Conservation (phyloP, 1,284 basidiomycete species). For the Ustilago cynodontis region DNA sequence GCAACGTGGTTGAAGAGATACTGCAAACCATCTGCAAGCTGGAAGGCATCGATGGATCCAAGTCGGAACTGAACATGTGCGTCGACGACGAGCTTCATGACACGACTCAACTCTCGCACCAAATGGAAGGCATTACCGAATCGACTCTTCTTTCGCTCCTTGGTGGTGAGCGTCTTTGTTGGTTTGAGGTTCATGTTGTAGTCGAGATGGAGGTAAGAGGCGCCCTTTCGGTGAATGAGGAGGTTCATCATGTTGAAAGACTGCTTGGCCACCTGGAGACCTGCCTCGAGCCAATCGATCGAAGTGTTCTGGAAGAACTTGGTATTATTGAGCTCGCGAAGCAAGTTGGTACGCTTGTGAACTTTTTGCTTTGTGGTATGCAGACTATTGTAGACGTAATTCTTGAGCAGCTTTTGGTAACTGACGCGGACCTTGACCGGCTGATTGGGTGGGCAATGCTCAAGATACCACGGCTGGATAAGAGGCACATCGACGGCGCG, state of each 20-base stretch:
- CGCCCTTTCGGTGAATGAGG: conserved; percentile 96
- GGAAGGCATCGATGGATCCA: conserved; percentile 98
- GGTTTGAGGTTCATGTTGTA: conserved; percentile 97
- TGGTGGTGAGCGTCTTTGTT: conserved; percentile 98
- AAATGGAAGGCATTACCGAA: conserved; percentile 99
- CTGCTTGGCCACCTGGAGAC: conserved; percentile 96
- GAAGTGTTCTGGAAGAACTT: conserved; percentile 99
- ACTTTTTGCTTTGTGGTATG: conserved; percentile 90
- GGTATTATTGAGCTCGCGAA: conserved; percentile 94
- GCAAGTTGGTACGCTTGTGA: conserved; percentile 96
- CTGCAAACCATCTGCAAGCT: conserved; percentile 96
- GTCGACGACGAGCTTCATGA: conserved; percentile 98
- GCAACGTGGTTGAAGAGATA: conserved; percentile 98
- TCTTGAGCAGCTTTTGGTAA: conserved; percentile 98
- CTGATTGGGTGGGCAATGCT: conserved; percentile 96
- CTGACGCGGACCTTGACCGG: conserved; percentile 98
- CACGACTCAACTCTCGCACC: conserved; percentile 94
- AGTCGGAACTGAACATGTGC: conserved; percentile 98
- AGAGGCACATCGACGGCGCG: conserved; percentile 94
- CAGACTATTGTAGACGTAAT: conserved; percentile 93
- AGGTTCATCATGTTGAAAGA: conserved; percentile 99
- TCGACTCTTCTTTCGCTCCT: conserved; percentile 99
- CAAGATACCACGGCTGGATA: conserved; percentile 93
- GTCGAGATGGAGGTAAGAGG: conserved; percentile 93
- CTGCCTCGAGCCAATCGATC: conserved; percentile 99